These are phyloP conservation scores for Sorghum bicolor DNA, from an alignment of 176 grass and related monocot species.

Conservation along the genomic window DNA sequence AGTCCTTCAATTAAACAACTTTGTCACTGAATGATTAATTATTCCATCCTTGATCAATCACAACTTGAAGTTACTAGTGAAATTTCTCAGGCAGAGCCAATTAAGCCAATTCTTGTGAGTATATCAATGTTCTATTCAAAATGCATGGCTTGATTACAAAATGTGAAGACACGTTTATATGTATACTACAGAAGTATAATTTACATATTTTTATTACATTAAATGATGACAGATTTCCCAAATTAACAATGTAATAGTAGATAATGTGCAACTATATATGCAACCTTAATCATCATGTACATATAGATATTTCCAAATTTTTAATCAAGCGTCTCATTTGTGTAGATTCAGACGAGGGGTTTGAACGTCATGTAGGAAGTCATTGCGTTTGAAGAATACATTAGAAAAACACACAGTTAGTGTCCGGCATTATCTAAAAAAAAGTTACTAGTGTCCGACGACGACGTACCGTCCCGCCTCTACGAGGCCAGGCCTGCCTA, in stretches of 20 bases:
- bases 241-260: not conserved
- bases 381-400: no score
- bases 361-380: no score
- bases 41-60: not conserved
- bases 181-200: not conserved
- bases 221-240: not conserved
- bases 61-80: not conserved
- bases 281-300: not conserved
- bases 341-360: no score
- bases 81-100: not conserved
- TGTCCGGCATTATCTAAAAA: no score
- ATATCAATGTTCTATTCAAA: not conserved
- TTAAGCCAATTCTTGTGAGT: not conserved
- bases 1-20: not conserved
- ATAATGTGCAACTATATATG: not conserved
- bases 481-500: no score
- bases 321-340: not conserved
- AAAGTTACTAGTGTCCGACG: no score
- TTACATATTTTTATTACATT: not conserved
- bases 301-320: not conserved
- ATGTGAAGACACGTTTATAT: not conserved
- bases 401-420: no score
- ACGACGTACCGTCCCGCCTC: no score
- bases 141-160: not conserved
- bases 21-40: no score